Evolutionary conservation across 352 stramenopile genomes (phyloP), one percentile per base, ranked within the genome.

Genomic region (Pythium monospermum): DNA sequence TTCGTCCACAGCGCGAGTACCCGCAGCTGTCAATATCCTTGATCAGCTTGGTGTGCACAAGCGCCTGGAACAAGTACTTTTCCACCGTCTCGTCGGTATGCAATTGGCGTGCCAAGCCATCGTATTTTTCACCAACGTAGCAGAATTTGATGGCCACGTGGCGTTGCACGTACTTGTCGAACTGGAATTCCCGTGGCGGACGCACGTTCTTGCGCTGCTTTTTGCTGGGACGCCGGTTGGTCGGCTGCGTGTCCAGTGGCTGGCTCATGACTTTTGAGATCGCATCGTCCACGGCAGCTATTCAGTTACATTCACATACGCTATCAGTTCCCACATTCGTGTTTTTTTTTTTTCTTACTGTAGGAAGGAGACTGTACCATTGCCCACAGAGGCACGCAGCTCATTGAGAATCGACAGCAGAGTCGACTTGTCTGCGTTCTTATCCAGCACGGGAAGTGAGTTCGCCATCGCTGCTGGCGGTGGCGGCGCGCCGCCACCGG

Each of bases 1-100:
- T 99, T 23, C 97, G 82, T 4, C 97, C 97, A 59, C 96, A 99
- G 25, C 96, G 82, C 11, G 88, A 98, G 75, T 99, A 99, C 11
- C 73, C 65, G 52, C 69, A 84, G 44, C 69, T 65, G 26, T 91
- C 64, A 41, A 91, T 73, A 69, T 81, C 87, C 30, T 78, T 69
- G 35, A 99, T 92, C 6, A 99, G 69, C 44, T 91, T 84, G 8
- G 91, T 90, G 64, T 90, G 95, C 36, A 87, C 61, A 4, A 99
- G 71, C 22, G 96, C 95, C n/a, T 90, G 73, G 68, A 99, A 96
- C 4, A 99, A 64, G 62, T 91, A 85, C 27, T 73, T 71, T 65
- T 99, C 96, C 25, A 99, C 81, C 0, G 93, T 98, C 44, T 98
- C 76, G 42, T 96, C 85, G 49, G 85, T 85, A 62, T 94, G 78